Conservation (phyloP, 768 basidiomycete species). For the Kwoniella shandongensis region DNA sequence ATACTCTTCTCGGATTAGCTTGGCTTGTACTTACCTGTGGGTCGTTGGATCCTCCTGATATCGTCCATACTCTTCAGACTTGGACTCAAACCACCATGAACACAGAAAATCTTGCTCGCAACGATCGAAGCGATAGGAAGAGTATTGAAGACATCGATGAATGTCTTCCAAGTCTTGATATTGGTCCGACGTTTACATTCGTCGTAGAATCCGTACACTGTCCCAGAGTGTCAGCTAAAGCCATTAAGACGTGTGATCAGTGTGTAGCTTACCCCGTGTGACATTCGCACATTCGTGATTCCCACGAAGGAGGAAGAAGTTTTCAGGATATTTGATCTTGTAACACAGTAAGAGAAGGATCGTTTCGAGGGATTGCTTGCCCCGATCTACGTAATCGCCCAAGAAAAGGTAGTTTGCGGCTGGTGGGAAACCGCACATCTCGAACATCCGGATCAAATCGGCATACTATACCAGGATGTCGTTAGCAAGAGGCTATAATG, state of each 20-base stretch:
- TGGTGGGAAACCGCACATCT: slow-evolving; percentile 99
- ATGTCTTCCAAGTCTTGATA: slow-evolving; percentile 99
- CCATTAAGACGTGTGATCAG: neutral
- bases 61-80: slow-evolving; percentile 76
- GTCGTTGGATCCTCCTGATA: slow-evolving; percentile 94
- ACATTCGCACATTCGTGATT: slow-evolving; percentile 99
- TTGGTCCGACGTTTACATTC: slow-evolving; percentile 99
- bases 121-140: slow-evolving; percentile 98
- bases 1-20: neutral
- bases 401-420: slow-evolving; percentile 96
- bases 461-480: slow-evolving; percentile 61
- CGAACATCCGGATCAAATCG: slow-evolving; percentile 95
- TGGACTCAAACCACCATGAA: slow-evolving; percentile 86
- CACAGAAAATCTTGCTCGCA: slow-evolving; percentile 98
- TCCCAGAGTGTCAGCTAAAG: neutral
- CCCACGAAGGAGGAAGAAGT: slow-evolving; percentile 95
- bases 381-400: slow-evolving; percentile 97
- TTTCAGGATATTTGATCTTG: slow-evolving; percentile 99
- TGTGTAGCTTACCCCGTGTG: slow-evolving; percentile 75
- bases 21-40: slow-evolving; percentile 60
- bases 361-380: slow-evolving; percentile 97
- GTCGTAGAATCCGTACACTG: slow-evolving; percentile 99
- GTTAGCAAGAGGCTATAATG: neutral
- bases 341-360: slow-evolving; percentile 95
- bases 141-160: slow-evolving; percentile 99